Evolutionary conservation across 306 rosid species (phyloP).

Genomic region (Cercis canadensis): DNA sequence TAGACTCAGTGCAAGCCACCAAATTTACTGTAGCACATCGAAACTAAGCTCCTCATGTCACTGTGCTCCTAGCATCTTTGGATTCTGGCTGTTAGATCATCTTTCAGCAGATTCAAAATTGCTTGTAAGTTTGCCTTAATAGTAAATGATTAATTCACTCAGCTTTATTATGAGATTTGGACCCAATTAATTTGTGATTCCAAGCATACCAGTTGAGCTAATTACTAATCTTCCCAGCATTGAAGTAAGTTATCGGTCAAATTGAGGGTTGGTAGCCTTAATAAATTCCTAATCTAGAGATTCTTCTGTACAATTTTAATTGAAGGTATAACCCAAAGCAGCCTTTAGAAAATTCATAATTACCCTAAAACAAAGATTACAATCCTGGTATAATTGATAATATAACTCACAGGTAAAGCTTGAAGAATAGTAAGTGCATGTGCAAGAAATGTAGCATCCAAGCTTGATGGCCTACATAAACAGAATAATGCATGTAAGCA

Average conservation of each 20-base stretch:
- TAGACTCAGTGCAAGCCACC: no score
- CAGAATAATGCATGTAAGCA: constrained; percentile 33
- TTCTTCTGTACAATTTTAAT: constrained; percentile 9
- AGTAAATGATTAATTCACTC: not conserved
- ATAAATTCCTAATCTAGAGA: not conserved
- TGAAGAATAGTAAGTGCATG: constrained; percentile 78
- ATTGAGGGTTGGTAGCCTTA: not conserved
- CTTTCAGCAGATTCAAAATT: not conserved
- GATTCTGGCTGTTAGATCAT: not conserved
- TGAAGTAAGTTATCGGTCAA: not conserved
- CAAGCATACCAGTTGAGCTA: not conserved
- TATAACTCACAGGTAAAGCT: constrained; percentile 86
- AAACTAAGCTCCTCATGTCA: not conserved
- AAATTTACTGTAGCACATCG: no score
- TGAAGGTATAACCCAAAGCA: not conserved
- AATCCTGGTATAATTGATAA: constrained; percentile 2
- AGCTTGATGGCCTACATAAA: constrained; percentile 81
- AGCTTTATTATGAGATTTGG: not conserved
- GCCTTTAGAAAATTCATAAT: not conserved
- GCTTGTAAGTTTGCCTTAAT: not conserved
- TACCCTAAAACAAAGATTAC: constrained; percentile 18
- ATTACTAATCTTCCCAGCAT: not conserved
- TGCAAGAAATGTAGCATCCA: constrained; percentile 89
- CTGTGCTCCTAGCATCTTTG: not conserved
- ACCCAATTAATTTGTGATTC: not conserved